Evolutionary conservation across 2,329 filamentous ascomycete genomes (phyloP).

Genomic region (Macroventuria anomochaeta): DNA sequence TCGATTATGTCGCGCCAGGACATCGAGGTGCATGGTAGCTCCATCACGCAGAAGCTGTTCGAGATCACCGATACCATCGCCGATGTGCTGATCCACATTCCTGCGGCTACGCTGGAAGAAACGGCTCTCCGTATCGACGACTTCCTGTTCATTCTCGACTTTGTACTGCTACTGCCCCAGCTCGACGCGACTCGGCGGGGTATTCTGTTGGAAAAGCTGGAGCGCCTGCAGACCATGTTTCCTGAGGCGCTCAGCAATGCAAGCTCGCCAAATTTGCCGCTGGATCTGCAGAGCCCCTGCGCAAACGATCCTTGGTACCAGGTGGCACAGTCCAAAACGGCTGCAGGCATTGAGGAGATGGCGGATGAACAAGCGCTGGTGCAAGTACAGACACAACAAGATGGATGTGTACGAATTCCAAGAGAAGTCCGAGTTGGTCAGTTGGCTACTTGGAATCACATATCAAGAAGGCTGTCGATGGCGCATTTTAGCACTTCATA

Average conservation of each 20-base stretch:
- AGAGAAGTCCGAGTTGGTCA: slow-evolving; percentile 26
- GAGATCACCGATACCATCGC: slow-evolving; percentile 67
- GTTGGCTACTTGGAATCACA: slow-evolving; percentile 43
- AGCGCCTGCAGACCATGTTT: slow-evolving; percentile 46
- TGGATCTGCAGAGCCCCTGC: slow-evolving; percentile 36
- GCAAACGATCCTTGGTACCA: slow-evolving; percentile 45
- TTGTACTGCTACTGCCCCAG: slow-evolving; percentile 58
- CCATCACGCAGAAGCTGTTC: slow-evolving; percentile 65
- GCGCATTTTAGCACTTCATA: slow-evolving; percentile 23
- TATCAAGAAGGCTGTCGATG: slow-evolving; percentile 40
- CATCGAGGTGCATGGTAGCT: slow-evolving; percentile 63
- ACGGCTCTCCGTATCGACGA: slow-evolving; percentile 60
- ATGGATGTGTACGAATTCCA: slow-evolving; percentile 14
- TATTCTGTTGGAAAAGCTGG: slow-evolving; percentile 53
- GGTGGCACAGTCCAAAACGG: slow-evolving; percentile 45
- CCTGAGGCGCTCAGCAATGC: slow-evolving; percentile 43
- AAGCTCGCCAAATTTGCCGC: slow-evolving; percentile 41
- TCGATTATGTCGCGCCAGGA: slow-evolving; percentile 53
- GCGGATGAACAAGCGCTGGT: slow-evolving; percentile 19
- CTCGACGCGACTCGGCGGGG: slow-evolving; percentile 56
- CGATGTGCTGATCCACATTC: slow-evolving; percentile 62
- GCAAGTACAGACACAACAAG: slow-evolving; percentile 7
- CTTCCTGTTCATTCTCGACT: slow-evolving; percentile 60
- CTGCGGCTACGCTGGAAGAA: slow-evolving; percentile 55
- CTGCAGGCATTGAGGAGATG: slow-evolving; percentile 31